A percentile compares a stretch with the other conserved stretches of the same genome.
Evolutionary conservation across 2,329 filamentous ascomycete species (phyloP).

Genomic region (Helotiales sp.): DNA sequence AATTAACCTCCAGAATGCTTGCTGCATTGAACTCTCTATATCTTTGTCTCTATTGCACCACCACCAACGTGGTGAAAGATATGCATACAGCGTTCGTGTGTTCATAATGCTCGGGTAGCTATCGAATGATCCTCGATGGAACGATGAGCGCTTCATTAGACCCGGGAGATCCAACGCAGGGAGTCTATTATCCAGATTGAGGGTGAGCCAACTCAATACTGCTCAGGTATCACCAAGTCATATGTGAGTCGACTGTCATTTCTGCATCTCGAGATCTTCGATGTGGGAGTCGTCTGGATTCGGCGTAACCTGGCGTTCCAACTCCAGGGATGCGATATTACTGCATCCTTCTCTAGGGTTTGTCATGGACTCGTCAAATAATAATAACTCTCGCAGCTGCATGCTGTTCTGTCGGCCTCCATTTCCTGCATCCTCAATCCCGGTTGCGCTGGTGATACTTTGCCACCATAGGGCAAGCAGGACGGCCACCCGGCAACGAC

Average conservation of each 20-base stretch:
- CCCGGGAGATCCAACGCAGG: conserved; percentile 12
- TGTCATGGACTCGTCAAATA: background rate
- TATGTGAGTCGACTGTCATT: background rate
- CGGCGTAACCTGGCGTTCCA: background rate
- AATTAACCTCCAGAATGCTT: background rate
- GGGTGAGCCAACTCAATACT: conserved; percentile 11
- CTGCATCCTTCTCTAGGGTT: background rate
- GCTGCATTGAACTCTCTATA: background rate
- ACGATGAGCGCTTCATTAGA: conserved; percentile 14
- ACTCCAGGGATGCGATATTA: conserved; percentile 1
- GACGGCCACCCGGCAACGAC: conserved; percentile 1
- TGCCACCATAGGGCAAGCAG: conserved; percentile 12
- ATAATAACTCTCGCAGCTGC: conserved; percentile 3
- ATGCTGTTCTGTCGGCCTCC: background rate
- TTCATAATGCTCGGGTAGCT: background rate
- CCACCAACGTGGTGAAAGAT: background rate
- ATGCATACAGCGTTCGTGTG: background rate
- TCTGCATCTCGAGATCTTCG: background rate
- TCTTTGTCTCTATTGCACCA: background rate
- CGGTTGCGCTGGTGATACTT: conserved; percentile 1
- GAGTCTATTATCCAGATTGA: conserved; percentile 26
- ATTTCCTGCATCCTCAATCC: conserved; percentile 4
- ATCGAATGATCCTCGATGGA: conserved; percentile 11
- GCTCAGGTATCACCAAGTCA: conserved; percentile 10
- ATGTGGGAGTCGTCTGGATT: background rate